These are phyloP conservation scores for Aspergillus thermomutatus DNA, from an alignment of 2,329 filamentous ascomycete species.

Conservation along the genomic window DNA sequence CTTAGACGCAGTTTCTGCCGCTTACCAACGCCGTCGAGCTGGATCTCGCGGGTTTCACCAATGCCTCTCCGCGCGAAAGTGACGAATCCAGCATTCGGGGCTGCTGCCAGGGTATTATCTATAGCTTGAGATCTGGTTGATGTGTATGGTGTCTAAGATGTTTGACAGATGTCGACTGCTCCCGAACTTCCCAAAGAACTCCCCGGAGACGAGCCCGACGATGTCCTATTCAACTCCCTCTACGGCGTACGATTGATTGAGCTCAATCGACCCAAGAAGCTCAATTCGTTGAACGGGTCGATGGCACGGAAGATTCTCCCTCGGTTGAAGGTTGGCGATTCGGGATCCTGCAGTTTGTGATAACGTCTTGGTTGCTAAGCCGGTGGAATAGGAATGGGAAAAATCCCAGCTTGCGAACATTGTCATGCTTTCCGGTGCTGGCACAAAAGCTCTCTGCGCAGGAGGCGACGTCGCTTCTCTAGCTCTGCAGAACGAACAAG, in stretches of 20 bases:
- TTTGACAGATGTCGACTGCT: constrained; percentile 41
- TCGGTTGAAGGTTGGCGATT: constrained; percentile 58
- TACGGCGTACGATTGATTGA: constrained; percentile 90
- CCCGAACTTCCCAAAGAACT: constrained; percentile 50
- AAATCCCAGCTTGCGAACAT: constrained; percentile 94
- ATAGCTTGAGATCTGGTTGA: neutral
- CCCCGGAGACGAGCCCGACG: constrained; percentile 71
- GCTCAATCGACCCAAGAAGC: constrained; percentile 87
- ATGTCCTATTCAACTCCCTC: constrained; percentile 86
- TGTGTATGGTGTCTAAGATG: neutral
- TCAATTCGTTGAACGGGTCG: constrained; percentile 87
- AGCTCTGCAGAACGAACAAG: constrained; percentile 67
- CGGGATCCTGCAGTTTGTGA: neutral
- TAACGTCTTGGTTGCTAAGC: constrained; percentile 11
- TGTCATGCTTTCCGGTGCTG: constrained; percentile 85
- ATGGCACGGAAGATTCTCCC: constrained; percentile 96
- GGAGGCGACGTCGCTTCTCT: constrained; percentile 86
- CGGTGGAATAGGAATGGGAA: constrained; percentile 67
- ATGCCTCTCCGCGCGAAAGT: constrained; percentile 85
- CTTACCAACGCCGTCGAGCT: constrained; percentile 43
- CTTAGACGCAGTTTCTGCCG: constrained; percentile 38
- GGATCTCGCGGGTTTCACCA: constrained; percentile 43
- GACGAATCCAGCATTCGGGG: constrained; percentile 55
- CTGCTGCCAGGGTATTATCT: constrained; percentile 49
- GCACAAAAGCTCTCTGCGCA: constrained; percentile 81